Base-by-base conservation (phyloP, 345 rosid species). In the Moricandia moricandioides region DNA sequence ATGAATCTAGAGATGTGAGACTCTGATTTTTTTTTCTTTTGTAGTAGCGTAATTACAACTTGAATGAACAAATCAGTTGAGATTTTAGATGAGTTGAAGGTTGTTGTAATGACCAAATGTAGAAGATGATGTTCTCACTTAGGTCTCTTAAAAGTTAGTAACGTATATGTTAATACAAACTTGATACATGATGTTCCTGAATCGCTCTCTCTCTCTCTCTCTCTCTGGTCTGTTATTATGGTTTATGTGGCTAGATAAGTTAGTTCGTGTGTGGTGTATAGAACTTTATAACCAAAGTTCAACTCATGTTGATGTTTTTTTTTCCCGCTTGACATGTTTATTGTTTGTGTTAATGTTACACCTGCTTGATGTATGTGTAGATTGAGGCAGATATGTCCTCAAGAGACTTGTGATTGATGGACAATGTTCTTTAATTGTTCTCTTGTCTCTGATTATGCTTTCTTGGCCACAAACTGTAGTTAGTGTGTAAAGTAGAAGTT, bases 1-100 rank as follows among this genome's bases (percentile, higher is more conserved):
- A 13, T 71, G 71, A n/a, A 61, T 60, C 47, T 39, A 51, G 52
- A 72, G 67, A 69, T 61, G 17, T 33, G 13, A 7, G 49, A 11
- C 61, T 3, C 18, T 69, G 14, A 8, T 30, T 17, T 9, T 13
- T 4, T 43, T 43, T 45, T 45, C 5, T 45, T 13, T 27, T 61
- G 71, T 51, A 17, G 3, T 47, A 0, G 9, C 5, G 8, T 35
- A 6, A 4, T 62, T 33, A 37, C 3, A 27, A 27, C 31, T 54
- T 37, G 13, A 14, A 8, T 8, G 47, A 56, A 60, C 13, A 31
- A 0, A 31, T 31, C 29, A 7, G 49, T 47, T 14, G 62, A 26
- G 1, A 33, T 21, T 21, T 21, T 1, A 21, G 24, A 21, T 29
- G 31, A 29, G 31, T 2, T 2, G 31, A 51, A 16, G 49, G 34